These are phyloP conservation scores for Oxytropis ochrocephala DNA, from an alignment of 306 rosid species.

Conservation along the genomic window DNA sequence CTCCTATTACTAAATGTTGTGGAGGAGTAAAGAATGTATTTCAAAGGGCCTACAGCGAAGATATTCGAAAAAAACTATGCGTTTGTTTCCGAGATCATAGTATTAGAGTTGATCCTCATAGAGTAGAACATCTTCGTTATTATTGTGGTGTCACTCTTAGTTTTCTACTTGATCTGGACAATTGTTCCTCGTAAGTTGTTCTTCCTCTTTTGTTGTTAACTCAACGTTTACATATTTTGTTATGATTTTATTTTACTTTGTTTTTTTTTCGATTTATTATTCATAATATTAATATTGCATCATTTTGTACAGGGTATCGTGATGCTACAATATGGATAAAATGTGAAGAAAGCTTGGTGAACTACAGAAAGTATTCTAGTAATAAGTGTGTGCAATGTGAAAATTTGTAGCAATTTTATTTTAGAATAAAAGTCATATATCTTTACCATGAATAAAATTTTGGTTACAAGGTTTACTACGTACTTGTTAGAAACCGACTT, in stretches of 20 bases:
- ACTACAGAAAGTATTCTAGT: too few relatives aligned
- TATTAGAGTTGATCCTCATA: background rate
- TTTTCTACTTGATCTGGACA: background rate
- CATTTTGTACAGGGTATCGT: background rate
- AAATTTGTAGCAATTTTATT: too few relatives aligned
- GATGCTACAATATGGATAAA: background rate
- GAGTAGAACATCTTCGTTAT: background rate
- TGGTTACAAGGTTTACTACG: too few relatives aligned
- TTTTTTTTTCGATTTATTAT: too few relatives aligned
- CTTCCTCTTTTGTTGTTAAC: background rate
- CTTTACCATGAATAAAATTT: too few relatives aligned
- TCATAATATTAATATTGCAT: too few relatives aligned
- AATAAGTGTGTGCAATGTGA: too few relatives aligned
- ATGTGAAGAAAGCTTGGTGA: background rate
- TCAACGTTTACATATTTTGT: too few relatives aligned
- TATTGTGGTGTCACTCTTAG: background rate
- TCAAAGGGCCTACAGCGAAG: background rate
- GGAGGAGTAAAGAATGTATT: background rate
- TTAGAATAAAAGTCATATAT: too few relatives aligned
- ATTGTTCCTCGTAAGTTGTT: background rate
- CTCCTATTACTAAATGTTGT: background rate
- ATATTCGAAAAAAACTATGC: background rate
- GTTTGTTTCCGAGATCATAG: background rate
- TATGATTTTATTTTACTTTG: too few relatives aligned
- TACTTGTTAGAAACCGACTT: too few relatives aligned